These are phyloP conservation scores for Phytophthora syringae DNA, from an alignment of 352 stramenopile genomes.

Conservation along the genomic window DNA sequence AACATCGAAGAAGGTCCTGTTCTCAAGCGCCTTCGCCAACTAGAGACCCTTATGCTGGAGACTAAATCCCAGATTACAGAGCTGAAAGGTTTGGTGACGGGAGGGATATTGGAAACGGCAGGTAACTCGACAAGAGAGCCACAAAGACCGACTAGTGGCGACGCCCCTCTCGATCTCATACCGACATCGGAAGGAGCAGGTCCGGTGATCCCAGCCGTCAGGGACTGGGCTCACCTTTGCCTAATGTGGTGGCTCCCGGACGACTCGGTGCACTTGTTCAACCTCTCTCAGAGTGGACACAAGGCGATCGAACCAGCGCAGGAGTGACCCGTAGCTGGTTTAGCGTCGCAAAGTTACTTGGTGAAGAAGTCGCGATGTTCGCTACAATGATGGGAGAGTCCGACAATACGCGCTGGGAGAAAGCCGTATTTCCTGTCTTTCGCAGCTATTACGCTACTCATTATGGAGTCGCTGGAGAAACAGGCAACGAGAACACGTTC, in stretches of 20 bases:
- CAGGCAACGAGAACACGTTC: not conserved
- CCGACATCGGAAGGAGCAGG: not conserved
- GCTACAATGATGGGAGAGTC: not conserved
- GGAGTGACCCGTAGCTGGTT: slow-evolving; percentile 2
- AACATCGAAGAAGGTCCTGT: slow-evolving; percentile 11
- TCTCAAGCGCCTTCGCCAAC: slow-evolving; percentile 3
- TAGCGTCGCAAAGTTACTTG: slow-evolving; percentile 7
- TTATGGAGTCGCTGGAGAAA: not conserved
- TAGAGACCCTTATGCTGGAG: slow-evolving; percentile 14
- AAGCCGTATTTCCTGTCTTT: not conserved
- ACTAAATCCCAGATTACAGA: not conserved
- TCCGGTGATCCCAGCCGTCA: slow-evolving; percentile 2
- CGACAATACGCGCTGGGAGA: not conserved
- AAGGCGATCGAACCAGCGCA: not conserved
- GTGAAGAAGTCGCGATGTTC: slow-evolving; percentile 8
- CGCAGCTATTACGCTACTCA: slow-evolving; percentile 3
- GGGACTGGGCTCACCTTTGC: not conserved
- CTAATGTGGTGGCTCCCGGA: slow-evolving; percentile 1
- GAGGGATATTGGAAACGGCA: too few relatives aligned
- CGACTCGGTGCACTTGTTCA: slow-evolving; percentile 9
- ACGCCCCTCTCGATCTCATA: too few relatives aligned
- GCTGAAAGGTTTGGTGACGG: not conserved
- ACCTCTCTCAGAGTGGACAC: not conserved
- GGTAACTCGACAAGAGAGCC: not conserved
- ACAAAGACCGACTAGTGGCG: not conserved